A percentile compares a stretch with the other conserved stretches of the same genome.
These are phyloP conservation scores for Backusella tarrabulga DNA, from an alignment of 192 early-diverging fungal species.

Conservation along the genomic window DNA sequence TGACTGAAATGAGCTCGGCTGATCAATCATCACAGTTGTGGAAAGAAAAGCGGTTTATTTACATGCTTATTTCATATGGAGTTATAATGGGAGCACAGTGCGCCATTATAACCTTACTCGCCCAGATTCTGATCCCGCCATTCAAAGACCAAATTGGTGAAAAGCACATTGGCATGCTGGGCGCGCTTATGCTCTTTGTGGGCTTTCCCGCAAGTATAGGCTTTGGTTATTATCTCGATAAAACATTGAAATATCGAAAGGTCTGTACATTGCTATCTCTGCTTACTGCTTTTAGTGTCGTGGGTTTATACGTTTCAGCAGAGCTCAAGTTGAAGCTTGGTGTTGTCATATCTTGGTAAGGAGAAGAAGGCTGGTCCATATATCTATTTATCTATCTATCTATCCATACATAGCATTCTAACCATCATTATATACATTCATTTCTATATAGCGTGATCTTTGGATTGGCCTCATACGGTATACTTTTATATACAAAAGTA, in stretches of 20 bases:
- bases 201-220: constrained; percentile 37
- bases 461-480: constrained; percentile 40
- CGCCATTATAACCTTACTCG: constrained; percentile 39
- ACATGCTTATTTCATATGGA: constrained; percentile 33
- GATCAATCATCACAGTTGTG: constrained; percentile 16
- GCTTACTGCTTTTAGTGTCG: constrained; percentile 17
- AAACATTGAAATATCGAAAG: constrained; percentile 21
- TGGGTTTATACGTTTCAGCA: constrained; percentile 17
- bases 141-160: constrained; percentile 30
- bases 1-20: constrained; percentile 10
- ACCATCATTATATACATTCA: background rate
- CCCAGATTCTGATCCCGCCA: constrained; percentile 38
- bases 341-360: constrained; percentile 36
- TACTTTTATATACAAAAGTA: background rate
- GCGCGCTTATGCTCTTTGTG: constrained; percentile 29
- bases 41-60: constrained; percentile 29
- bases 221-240: constrained; percentile 35
- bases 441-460: constrained; percentile 28
- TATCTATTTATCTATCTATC: too few species aligned
- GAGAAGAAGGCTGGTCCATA: background rate
- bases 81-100: constrained; percentile 39
- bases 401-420: constrained; percentile 8
- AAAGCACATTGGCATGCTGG: constrained; percentile 31
- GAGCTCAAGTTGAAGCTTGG: constrained; percentile 10
- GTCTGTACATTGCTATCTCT: constrained; percentile 30